phyloP scores from a whole-genome alignment of 495 filamentous ascomycete species.

The Podospora sp. region DNA sequence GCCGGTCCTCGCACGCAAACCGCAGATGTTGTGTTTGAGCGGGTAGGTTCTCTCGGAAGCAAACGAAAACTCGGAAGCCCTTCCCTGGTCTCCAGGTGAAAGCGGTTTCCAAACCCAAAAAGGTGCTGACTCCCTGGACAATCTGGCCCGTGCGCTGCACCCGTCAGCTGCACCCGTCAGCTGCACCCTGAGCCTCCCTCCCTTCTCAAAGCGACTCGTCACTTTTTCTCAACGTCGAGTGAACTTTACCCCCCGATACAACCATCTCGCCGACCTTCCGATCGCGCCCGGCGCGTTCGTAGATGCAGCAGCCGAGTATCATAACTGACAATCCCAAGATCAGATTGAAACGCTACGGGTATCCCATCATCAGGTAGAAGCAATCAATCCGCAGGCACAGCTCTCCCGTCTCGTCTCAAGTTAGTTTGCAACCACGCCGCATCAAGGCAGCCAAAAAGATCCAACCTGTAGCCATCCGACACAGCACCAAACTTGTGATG shows the following conservation, averaged over 20 bases:
- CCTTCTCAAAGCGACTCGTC: background rate
- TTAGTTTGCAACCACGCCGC: conserved; percentile 4
- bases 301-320: background rate
- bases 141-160: background rate
- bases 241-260: background rate
- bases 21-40: background rate
- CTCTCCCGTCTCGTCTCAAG: background rate
- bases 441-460: background rate
- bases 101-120: too few relatives aligned
- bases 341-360: background rate
- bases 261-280: background rate
- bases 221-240: background rate
- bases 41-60: background rate
- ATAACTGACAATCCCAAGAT: background rate
- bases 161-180: too few relatives aligned
- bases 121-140: background rate
- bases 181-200: too few relatives aligned
- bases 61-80: background rate
- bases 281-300: background rate
- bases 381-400: background rate
- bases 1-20: background rate
- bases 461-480: background rate
- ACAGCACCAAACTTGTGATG: background rate
- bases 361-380: background rate
- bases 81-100: background rate